These are phyloP conservation scores for Cryptosporidium sp. DNA, from an alignment of 169 alveolate genomes.

Conservation along the genomic window DNA sequence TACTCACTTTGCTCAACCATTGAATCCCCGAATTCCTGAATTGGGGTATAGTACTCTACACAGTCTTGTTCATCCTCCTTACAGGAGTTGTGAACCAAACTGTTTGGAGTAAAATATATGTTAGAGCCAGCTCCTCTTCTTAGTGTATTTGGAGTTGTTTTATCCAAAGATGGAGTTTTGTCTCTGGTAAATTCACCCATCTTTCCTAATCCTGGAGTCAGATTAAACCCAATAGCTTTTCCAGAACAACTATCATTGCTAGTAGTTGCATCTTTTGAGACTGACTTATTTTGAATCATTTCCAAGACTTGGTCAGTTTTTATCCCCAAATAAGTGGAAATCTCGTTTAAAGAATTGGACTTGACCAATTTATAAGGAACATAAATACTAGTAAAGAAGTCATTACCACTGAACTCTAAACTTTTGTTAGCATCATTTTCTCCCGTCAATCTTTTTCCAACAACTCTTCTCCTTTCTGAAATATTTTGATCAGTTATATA, in stretches of 20 bases:
- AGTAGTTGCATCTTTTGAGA: too few species aligned
- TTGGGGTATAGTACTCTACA: constrained; percentile 23
- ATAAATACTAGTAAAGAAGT: background rate
- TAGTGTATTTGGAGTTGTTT: background rate
- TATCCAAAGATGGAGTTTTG: background rate
- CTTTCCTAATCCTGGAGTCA: background rate
- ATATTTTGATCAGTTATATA: background rate
- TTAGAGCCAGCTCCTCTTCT: background rate
- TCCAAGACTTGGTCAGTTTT: background rate
- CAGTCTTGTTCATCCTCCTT: background rate
- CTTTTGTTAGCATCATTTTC: too few species aligned
- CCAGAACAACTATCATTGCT: background rate
- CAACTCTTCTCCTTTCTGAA: background rate
- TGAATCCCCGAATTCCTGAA: constrained; percentile 1
- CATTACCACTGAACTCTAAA: background rate
- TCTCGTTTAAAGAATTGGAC: background rate
- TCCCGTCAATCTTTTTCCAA: background rate
- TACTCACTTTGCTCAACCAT: background rate
- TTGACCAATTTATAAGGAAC: background rate
- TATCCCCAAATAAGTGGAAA: background rate
- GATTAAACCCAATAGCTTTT: background rate
- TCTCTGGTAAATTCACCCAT: background rate
- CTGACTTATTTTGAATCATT: background rate
- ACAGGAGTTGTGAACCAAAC: background rate
- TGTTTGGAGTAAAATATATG: constrained; percentile 46